Evolutionary conservation across 1,284 basidiomycete genomes (phyloP).

Genomic region (Coniferiporia weirii): DNA sequence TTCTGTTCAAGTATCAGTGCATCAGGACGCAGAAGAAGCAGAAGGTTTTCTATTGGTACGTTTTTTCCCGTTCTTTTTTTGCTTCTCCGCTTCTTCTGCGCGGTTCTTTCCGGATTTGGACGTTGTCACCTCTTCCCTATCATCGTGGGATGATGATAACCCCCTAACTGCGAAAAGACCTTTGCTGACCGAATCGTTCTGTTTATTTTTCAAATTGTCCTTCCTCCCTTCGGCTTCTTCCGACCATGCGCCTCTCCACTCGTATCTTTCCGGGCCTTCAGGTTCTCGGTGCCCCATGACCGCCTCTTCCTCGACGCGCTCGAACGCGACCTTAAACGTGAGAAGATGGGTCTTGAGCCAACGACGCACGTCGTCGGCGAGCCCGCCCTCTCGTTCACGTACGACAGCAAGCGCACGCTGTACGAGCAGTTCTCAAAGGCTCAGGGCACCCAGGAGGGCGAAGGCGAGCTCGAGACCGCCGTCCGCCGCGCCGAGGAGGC

Average conservation of each 20-base stretch:
- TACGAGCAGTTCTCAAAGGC: conserved; percentile 80
- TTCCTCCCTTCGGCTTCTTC: not conserved
- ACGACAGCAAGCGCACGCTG: conserved; percentile 78
- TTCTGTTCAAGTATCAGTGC: conserved; percentile 91
- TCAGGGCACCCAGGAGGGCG: conserved; percentile 45
- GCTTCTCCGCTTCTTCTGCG: not conserved
- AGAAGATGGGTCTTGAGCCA: conserved; percentile 81
- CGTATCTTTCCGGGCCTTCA: conserved; percentile 31
- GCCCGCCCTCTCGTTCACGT: conserved; percentile 77
- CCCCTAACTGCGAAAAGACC: no score
- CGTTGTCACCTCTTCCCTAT: not conserved
- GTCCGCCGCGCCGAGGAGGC: conserved; percentile 42
- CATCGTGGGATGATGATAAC: not conserved
- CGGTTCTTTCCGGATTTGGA: not conserved
- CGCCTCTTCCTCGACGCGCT: conserved; percentile 92
- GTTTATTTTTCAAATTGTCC: not conserved
- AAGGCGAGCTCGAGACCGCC: conserved; percentile 52
- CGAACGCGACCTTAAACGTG: conserved; percentile 88
- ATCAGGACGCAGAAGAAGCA: conserved; percentile 96
- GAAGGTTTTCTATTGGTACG: conserved; percentile 89
- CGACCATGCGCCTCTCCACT: not conserved
- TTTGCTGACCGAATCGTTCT: not conserved
- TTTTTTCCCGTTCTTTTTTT: conserved; percentile 15
- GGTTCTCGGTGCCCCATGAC: conserved; percentile 86
- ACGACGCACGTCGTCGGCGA: conserved; percentile 76